These are phyloP conservation scores for Rhodomyrtus tomentosa DNA, from an alignment of 345 rosid genomes.

Conservation along the genomic window DNA sequence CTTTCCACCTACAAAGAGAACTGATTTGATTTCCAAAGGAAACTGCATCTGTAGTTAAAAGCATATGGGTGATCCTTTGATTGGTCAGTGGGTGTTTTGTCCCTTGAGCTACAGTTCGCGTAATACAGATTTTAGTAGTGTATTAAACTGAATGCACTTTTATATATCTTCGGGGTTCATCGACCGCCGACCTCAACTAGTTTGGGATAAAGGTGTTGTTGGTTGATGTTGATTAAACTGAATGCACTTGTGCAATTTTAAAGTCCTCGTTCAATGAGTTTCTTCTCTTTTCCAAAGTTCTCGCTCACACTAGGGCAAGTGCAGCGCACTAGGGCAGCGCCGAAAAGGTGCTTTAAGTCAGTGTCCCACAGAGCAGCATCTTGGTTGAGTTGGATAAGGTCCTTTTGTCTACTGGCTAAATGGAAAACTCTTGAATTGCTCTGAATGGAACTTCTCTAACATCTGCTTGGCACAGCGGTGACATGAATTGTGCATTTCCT, in stretches of 20 bases:
- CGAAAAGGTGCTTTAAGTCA: neutral
- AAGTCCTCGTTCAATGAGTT: neutral
- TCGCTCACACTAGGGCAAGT: too few species aligned
- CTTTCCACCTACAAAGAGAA: neutral
- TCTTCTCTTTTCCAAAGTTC: too few species aligned
- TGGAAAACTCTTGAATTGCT: neutral
- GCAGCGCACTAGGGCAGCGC: too few species aligned
- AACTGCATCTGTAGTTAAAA: neutral
- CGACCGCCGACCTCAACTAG: too few species aligned
- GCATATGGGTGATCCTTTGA: neutral
- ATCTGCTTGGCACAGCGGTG: neutral
- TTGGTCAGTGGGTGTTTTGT: neutral
- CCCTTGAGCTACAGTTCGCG: neutral
- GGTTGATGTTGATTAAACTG: too few species aligned
- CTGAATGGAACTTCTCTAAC: neutral
- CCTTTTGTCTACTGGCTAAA: neutral
- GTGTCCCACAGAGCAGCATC: neutral
- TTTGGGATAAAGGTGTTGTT: too few species aligned
- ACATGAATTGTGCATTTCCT: neutral
- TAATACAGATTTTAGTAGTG: neutral
- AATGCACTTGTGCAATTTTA: neutral
- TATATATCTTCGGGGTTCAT: too few species aligned
- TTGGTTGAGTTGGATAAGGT: neutral
- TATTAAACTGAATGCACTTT: neutral
- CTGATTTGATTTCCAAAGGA: neutral